Conservation (phyloP, 2,329 filamentous ascomycete species). For the Aspergillus viridinutans region DNA sequence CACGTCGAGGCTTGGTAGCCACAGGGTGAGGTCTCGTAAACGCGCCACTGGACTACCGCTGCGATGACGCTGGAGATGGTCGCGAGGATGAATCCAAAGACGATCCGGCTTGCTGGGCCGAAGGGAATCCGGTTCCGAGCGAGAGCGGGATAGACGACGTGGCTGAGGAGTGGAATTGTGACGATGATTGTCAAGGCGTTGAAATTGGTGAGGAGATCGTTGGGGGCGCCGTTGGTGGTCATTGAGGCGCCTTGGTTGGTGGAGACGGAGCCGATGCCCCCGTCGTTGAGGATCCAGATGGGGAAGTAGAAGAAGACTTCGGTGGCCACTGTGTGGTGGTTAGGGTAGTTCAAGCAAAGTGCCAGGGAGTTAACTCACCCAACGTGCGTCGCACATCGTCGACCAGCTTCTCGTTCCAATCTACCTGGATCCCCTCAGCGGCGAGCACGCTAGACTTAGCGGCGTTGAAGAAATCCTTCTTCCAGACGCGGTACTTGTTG, state of each 20-base stretch:
- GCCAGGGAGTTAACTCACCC: neutral
- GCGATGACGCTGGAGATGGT: conserved; percentile 39
- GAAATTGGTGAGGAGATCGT: conserved; percentile 50
- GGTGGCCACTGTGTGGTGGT: conserved; percentile 20
- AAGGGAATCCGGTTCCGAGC: conserved; percentile 42
- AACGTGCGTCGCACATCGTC: conserved; percentile 33
- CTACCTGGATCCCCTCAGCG: conserved; percentile 23
- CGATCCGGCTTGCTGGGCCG: conserved; percentile 49
- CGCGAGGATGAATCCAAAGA: conserved; percentile 50
- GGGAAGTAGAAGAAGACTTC: conserved; percentile 38
- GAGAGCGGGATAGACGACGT: conserved; percentile 46
- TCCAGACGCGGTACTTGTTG: conserved; percentile 30
- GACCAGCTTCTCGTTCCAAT: conserved; percentile 34
- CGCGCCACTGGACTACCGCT: conserved; percentile 41
- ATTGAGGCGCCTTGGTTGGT: conserved; percentile 49
- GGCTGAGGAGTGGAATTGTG: conserved; percentile 46
- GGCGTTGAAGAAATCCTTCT: conserved; percentile 31
- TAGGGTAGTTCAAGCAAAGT: neutral
- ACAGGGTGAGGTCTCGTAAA: conserved; percentile 47
- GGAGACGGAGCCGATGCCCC: conserved; percentile 50
- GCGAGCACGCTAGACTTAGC: conserved; percentile 31
- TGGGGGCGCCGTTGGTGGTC: conserved; percentile 48
- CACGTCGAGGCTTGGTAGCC: conserved; percentile 40
- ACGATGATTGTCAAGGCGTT: conserved; percentile 49
- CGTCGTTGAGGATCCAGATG: conserved; percentile 36